Conservation (phyloP, 1,139 yeast genomes). For the Hanseniaspora uvarum region DNA sequence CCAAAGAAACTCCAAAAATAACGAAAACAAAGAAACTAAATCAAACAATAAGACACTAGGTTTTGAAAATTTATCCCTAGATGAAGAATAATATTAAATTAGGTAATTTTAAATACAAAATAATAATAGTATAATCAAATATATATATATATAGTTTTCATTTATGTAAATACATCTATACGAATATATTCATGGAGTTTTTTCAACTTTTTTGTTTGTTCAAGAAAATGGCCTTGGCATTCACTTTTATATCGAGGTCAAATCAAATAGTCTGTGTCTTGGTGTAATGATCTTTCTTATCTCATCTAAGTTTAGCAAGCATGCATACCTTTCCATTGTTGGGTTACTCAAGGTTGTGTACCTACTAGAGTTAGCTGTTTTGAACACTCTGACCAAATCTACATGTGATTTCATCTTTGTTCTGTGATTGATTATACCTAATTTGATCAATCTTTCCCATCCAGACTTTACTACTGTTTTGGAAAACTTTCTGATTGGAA, state of each 20-base stretch:
- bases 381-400: conserved; percentile 29
- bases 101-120: background rate
- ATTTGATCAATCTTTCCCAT: conserved; percentile 39
- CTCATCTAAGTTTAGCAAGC: conserved; percentile 28
- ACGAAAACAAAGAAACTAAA: conserved; percentile 35
- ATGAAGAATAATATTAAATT: background rate
- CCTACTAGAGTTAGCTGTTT: conserved; percentile 30
- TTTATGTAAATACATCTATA: background rate
- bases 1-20: conserved; percentile 30
- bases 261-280: conserved; percentile 28
- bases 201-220: too few species aligned
- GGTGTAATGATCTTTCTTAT: conserved; percentile 27
- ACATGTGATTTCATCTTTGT: conserved; percentile 28
- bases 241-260: conserved; percentile 30
- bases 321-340: conserved; percentile 27
- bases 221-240: too few species aligned
- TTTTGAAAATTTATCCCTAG: conserved; percentile 36
- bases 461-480: conserved; percentile 41
- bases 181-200: too few species aligned
- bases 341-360: conserved; percentile 28
- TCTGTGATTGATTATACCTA: conserved; percentile 28
- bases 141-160: background rate
- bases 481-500: conserved; percentile 39
- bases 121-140: background rate
- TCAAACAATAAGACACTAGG: conserved; percentile 41